Base-by-base conservation (phyloP, 2,329 filamentous ascomycete species). In the Alternaria novae-zelandiae region DNA sequence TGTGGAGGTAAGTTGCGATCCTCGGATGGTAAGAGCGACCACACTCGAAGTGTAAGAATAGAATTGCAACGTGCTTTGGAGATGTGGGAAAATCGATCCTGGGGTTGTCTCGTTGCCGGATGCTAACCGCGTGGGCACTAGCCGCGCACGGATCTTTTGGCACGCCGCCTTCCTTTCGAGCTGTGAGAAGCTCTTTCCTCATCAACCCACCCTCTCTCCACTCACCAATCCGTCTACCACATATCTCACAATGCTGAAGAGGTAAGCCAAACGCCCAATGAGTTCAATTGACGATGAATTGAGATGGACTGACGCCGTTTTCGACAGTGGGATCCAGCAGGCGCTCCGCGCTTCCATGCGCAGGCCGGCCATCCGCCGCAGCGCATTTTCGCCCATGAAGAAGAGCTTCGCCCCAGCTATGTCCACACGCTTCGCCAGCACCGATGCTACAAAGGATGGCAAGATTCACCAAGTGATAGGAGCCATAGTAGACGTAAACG, bases 401-500 rank as follows among this genome's bases (percentile, higher is more conserved):
- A 86, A 84, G 81, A 85, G 83, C 81, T 84, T 85, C 80, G 81
- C 86, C 64, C 87, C 88, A 70, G 86, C 86, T 70, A 80, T 90
- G 68, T 80, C 84, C 74, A 84, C 88, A 75, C 85, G 89, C 75
- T 88, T 87, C 80, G 89, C 89, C 76, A 87, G 84, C 79, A 86
- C 87, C 72, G 86, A 88, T 72, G 78, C 85, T 62, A 76, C 79
- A 61, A 82, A 83, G 74, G 82, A 86, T 82, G 90, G 90, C 80
- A 90, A 87, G 84, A 86, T 89, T 80, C 85, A 88, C 82, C 86
- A 94, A 86, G 94, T 97, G 84, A 97, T 97, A 57, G 86, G 96
- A 92, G 95, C 96, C 87, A 94, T 98, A 83, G 96, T 98, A 79
- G 96, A 98, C 86, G 94, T 26, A 2, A 3, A 3, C 1, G 0